Evolutionary conservation across 306 rosid species (phyloP).

Genomic region (Medicago lupulina): DNA sequence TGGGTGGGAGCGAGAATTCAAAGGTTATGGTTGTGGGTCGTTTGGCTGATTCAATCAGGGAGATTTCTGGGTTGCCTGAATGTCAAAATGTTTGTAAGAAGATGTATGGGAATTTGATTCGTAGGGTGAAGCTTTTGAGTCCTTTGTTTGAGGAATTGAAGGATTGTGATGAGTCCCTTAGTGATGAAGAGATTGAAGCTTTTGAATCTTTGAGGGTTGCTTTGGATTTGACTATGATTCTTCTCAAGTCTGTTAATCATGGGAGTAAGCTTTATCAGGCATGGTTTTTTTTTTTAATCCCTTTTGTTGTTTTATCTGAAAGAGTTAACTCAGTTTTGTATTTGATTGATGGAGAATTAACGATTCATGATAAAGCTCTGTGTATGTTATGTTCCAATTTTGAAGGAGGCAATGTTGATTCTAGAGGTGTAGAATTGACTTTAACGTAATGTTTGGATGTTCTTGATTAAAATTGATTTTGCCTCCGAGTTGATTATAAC

Average conservation of each 20-base stretch:
- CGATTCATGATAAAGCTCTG: neutral
- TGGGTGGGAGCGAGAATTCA: slow-evolving; percentile 61
- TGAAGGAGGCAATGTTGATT: no score
- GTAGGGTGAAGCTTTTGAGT: slow-evolving; percentile 83
- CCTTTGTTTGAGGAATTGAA: slow-evolving; percentile 93
- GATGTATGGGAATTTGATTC: slow-evolving; percentile 74
- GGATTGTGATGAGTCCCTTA: slow-evolving; percentile 62
- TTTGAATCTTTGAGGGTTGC: slow-evolving; percentile 69
- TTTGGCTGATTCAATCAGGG: slow-evolving; percentile 65
- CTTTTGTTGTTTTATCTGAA: slow-evolving; percentile 23
- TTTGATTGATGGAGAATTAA: neutral
- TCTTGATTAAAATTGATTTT: no score
- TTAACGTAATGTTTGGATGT: no score
- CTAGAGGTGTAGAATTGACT: no score
- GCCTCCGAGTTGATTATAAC: no score
- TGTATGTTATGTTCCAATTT: no score
- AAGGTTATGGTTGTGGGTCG: slow-evolving; percentile 50
- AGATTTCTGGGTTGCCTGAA: slow-evolving; percentile 72
- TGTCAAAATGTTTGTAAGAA: slow-evolving; percentile 70
- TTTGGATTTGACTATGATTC: slow-evolving; percentile 68
- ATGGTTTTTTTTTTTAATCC: neutral
- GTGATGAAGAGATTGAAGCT: slow-evolving; percentile 56
- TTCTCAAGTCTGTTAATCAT: slow-evolving; percentile 63
- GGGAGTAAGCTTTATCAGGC: slow-evolving; percentile 97
- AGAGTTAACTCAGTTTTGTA: neutral